phyloP scores from a whole-genome alignment of 306 rosid genomes.

The Dalbergia cochinchinensis region DNA sequence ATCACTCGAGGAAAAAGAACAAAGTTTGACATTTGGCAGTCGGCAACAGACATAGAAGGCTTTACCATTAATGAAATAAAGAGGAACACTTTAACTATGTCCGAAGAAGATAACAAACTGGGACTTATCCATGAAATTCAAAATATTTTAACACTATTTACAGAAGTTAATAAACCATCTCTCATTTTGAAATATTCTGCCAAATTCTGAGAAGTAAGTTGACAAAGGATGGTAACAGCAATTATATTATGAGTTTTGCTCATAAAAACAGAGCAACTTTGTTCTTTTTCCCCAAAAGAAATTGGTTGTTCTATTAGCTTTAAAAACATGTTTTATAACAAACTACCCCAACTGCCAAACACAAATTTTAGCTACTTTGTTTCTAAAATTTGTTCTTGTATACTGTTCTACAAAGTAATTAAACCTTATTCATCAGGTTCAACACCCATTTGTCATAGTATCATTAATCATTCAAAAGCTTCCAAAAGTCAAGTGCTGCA shows the following conservation, averaged over 20 bases:
- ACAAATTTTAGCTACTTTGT: neutral
- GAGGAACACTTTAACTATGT: neutral
- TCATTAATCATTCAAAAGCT: constrained; percentile 14
- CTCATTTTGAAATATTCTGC: constrained; percentile 18
- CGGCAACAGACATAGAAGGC: neutral
- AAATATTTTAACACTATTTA: neutral
- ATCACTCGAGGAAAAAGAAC: neutral
- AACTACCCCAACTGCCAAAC: too few relatives aligned
- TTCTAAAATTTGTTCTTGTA: constrained; percentile 4
- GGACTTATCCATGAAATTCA: neutral
- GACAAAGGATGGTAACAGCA: neutral
- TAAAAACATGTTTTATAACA: too few relatives aligned
- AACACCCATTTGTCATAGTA: constrained; percentile 30
- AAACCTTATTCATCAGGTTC: constrained; percentile 18
- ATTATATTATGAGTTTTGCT: too few relatives aligned
- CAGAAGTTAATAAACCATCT: neutral
- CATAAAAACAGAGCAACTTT: too few relatives aligned
- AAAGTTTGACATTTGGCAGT: neutral
- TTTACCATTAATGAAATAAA: neutral
- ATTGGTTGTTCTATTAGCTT: too few relatives aligned
- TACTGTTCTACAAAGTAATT: constrained; percentile 17
- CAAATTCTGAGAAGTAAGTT: neutral
- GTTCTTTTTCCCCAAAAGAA: too few relatives aligned
- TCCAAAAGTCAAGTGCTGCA: constrained; percentile 30
- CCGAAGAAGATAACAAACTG: constrained; percentile 9